phyloP scores from a whole-genome alignment of 139 green algal species.

The Coelastrella sp. region DNA sequence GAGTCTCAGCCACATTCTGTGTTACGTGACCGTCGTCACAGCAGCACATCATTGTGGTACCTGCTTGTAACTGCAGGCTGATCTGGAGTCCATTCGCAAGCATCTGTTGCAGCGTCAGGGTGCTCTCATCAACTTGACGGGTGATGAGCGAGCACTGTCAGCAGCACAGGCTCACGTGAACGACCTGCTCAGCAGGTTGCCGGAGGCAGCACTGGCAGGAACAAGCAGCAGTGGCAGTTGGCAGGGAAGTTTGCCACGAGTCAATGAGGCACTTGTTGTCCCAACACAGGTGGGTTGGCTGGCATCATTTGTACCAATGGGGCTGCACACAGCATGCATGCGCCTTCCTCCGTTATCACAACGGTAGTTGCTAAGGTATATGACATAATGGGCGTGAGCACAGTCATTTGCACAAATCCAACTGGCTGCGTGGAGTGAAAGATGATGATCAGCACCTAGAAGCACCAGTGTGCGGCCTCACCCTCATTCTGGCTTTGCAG shows the following conservation, averaged over 20 bases:
- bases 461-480: not conserved
- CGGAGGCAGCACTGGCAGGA: slow-evolving; percentile 49
- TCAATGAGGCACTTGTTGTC: slow-evolving; percentile 94
- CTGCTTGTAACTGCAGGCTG: slow-evolving; percentile 49
- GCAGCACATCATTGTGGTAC: not conserved
- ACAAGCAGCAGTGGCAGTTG: slow-evolving; percentile 46
- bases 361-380: too few species aligned
- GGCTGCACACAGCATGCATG: too few species aligned
- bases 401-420: not conserved
- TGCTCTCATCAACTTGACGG: slow-evolving; percentile 95
- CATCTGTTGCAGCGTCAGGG: slow-evolving; percentile 84
- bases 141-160: slow-evolving; percentile 84
- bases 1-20: too few species aligned
- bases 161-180: slow-evolving; percentile 63
- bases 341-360: too few species aligned
- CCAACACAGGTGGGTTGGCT: slow-evolving; percentile 95
- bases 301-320: too few species aligned
- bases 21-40: too few species aligned
- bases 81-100: slow-evolving; percentile 84
- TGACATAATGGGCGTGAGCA: too few species aligned
- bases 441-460: not conserved
- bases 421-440: not conserved
- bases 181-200: slow-evolving; percentile 88
- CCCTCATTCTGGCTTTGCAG: not conserved
- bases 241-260: slow-evolving; percentile 59